phyloP scores from a whole-genome alignment of 108 stramenopile species.

The Conticribra weissflogii region DNA sequence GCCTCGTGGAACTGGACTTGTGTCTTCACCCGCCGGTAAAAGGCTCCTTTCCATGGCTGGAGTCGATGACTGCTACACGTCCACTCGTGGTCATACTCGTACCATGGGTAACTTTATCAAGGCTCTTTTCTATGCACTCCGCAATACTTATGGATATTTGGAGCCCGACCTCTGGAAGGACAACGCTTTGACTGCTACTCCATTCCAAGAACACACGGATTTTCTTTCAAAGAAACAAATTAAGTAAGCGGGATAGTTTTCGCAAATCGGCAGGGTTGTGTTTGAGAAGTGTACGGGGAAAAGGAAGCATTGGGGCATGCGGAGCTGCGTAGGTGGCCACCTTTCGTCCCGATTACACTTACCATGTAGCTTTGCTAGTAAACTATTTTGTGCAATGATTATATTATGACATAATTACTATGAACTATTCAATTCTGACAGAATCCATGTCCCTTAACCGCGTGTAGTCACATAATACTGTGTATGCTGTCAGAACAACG shows the following conservation, averaged over 20 bases:
- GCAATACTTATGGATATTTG: constrained; percentile 98
- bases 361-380: no score
- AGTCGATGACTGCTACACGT: constrained; percentile 95
- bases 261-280: constrained; percentile 46
- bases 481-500: no score
- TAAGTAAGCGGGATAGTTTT: constrained; percentile 20
- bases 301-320: constrained; percentile 56
- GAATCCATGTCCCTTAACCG: no score
- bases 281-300: constrained; percentile 6
- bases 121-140: constrained; percentile 98
- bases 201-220: constrained; percentile 99
- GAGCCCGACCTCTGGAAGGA: constrained; percentile 99
- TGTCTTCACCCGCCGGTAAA: constrained; percentile 98
- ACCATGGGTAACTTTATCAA: constrained; percentile 99
- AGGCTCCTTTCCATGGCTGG: constrained; percentile 99
- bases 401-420: no score
- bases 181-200: constrained; percentile 77
- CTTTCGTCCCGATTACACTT: no score
- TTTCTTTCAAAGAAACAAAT: constrained; percentile 95
- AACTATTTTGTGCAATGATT: no score
- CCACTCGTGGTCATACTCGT: constrained; percentile 96
- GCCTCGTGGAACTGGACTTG: constrained; percentile 99
- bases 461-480: no score
- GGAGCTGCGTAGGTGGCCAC: constrained; percentile 78
- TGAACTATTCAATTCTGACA: no score